Base-by-base conservation (phyloP, 2,329 filamentous ascomycete genomes). In the Beauveria scarabaeidicola region DNA sequence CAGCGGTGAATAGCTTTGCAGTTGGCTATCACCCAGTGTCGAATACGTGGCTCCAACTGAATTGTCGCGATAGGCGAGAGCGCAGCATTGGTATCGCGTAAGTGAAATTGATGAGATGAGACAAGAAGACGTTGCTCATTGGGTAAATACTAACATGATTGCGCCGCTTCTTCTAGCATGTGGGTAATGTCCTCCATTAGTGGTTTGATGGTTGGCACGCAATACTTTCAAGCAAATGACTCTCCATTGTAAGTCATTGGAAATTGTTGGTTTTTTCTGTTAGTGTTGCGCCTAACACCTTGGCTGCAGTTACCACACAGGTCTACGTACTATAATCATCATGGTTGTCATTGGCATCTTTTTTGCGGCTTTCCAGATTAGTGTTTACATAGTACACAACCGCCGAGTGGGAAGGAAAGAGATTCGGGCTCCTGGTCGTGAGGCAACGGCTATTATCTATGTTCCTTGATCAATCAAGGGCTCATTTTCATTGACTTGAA, bases 21-120 rank as follows among this genome's bases (percentile, higher is more conserved):
- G 79, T 81, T 9, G 77, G 79, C 0, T 82, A 81, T 62, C 79
- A 82, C 65, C 79, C 79, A 0, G 72, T 79, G 0, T 78, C 81
- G 58, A 82, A 81, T 66, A 73, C 77, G 0, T 82, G 78, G 79
- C 69, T 79, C 19, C 77, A 81, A 64, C 67, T 81, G 7, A 82
- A 82, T 63, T 81, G 79, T 63, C 69, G 68, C 15, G 75, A 75
- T 19, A 65, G 75, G 0, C 67, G 73, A 5, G 78, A 81, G 65
- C 66, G 78, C 57, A 81, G 77, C 62, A 78, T 82, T 54, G 72
- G 70, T 21, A 75, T 82, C 51, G 78, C 79, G 71, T 78, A 64
- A 64, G 76, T 67, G 29, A 36, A 6, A 36, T 0, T 10, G 3
- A 2, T 23, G 2, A 36, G n/a, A 41, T 21, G 41, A 11, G 25